A percentile compares a stretch with the other conserved stretches of the same genome.
Conservation (phyloP, 768 basidiomycete genomes). For the Termitomyces sp. region DNA sequence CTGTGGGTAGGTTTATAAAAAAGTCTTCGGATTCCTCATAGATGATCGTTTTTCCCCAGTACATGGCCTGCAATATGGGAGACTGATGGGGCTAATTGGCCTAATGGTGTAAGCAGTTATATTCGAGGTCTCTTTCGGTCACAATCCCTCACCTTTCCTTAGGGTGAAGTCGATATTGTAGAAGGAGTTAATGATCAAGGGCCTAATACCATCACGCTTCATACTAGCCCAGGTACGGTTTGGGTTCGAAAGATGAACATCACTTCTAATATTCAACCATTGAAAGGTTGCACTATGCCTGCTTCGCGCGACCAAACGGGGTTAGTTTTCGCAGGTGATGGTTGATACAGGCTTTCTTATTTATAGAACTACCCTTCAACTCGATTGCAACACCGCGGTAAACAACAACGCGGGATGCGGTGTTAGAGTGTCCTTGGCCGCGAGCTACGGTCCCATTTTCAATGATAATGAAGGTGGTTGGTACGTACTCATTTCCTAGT, state of each 20-base stretch:
- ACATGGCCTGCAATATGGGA: slow-evolving; percentile 42
- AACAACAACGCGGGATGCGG: slow-evolving; percentile 44
- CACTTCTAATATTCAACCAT: neutral
- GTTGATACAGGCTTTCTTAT: neutral
- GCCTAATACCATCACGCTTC: slow-evolving; percentile 31
- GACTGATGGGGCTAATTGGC: slow-evolving; percentile 35
- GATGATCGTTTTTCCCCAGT: slow-evolving; percentile 4
- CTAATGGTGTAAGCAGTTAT: slow-evolving; percentile 19
- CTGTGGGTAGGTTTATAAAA: slow-evolving; percentile 31
- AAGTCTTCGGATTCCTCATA: neutral
- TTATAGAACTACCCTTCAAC: slow-evolving; percentile 21
- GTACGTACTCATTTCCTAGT: slow-evolving; percentile 23
- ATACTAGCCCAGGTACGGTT: slow-evolving; percentile 24
- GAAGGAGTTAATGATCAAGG: slow-evolving; percentile 36
- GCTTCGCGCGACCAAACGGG: slow-evolving; percentile 35
- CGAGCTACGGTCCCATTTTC: slow-evolving; percentile 54
- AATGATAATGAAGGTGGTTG: slow-evolving; percentile 57
- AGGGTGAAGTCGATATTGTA: slow-evolving; percentile 35
- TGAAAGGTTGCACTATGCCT: slow-evolving; percentile 36
- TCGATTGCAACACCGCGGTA: slow-evolving; percentile 35
- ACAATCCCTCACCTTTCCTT: neutral
- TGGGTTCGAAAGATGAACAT: neutral
- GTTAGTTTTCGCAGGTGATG: slow-evolving; percentile 19
- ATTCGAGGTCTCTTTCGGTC: neutral
- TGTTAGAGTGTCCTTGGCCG: slow-evolving; percentile 26